These are phyloP conservation scores for Hyphopichia khmerensis DNA, from an alignment of 1,139 yeast species.

Conservation along the genomic window DNA sequence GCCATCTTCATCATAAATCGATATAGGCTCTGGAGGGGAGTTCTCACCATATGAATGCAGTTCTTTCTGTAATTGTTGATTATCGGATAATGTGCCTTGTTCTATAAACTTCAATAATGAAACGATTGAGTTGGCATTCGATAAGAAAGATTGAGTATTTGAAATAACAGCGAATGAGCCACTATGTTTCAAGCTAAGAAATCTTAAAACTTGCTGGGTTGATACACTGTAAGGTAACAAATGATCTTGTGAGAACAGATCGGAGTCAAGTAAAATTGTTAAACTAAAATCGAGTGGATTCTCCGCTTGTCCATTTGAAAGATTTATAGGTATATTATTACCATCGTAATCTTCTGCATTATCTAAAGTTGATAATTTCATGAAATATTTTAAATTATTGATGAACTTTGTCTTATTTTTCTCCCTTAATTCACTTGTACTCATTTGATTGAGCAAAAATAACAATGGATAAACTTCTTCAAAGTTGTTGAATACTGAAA, in stretches of 20 bases:
- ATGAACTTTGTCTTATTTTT: background rate
- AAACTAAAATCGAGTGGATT: constrained; percentile 17
- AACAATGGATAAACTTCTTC: constrained; percentile 14
- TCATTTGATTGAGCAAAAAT: constrained; percentile 9
- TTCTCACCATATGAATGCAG: background rate
- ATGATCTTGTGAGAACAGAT: constrained; percentile 14
- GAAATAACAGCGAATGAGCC: constrained; percentile 20
- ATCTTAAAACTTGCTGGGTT: constrained; percentile 55
- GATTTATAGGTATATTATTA: background rate
- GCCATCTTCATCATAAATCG: constrained; percentile 10
- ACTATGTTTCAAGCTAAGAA: constrained; percentile 45
- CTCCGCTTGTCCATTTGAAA: constrained; percentile 18
- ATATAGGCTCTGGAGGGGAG: constrained; percentile 7
- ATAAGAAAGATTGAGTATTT: background rate
- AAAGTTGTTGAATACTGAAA: constrained; percentile 14
- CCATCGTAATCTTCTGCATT: background rate
- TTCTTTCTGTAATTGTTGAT: background rate
- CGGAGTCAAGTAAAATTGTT: constrained; percentile 17
- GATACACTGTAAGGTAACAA: constrained; percentile 20
- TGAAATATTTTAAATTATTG: background rate
- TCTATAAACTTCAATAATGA: background rate
- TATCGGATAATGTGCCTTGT: background rate
- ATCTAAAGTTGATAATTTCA: background rate
- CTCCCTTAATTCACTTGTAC: background rate
- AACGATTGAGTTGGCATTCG: background rate